These are phyloP conservation scores for Canariomyces notabilis DNA, from an alignment of 2,329 filamentous ascomycete genomes.

Conservation along the genomic window DNA sequence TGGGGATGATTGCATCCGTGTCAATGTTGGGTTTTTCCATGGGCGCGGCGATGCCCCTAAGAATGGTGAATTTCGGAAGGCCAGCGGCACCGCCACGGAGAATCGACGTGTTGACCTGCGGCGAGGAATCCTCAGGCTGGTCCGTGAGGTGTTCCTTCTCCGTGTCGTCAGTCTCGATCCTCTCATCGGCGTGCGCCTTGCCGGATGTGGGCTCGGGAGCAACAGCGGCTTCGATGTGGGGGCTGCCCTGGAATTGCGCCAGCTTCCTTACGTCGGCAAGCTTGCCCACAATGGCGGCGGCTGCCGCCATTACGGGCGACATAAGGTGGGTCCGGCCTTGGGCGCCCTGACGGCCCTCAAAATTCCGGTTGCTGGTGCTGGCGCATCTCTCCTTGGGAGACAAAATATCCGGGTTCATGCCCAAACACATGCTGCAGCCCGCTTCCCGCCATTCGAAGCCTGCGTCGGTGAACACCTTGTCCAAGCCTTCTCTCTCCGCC, in stretches of 20 bases:
- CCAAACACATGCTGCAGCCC: constrained; percentile 97
- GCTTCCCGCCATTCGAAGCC: constrained; percentile 98
- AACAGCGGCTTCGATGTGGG: constrained; percentile 55
- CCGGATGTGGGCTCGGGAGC: constrained; percentile 25
- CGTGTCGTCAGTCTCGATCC: constrained; percentile 45
- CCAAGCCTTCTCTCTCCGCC: constrained; percentile 85
- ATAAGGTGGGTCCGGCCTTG: constrained; percentile 89
- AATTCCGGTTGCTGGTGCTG: constrained; percentile 94
- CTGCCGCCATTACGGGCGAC: constrained; percentile 95
- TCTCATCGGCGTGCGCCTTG: constrained; percentile 50
- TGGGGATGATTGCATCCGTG: constrained; percentile 98
- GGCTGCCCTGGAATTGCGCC: constrained; percentile 53
- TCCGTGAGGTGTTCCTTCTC: constrained; percentile 52
- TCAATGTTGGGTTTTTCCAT: constrained; percentile 88
- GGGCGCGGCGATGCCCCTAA: constrained; percentile 83
- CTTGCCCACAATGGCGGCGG: constrained; percentile 83
- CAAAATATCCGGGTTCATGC: constrained; percentile 98
- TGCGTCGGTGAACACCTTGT: constrained; percentile 85
- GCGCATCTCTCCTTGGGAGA: constrained; percentile 89
- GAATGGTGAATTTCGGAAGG: constrained; percentile 75
- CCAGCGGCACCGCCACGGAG: constrained; percentile 51
- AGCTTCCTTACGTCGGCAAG: constrained; percentile 86
- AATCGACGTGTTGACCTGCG: constrained; percentile 58
- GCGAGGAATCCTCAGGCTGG: constrained; percentile 57
- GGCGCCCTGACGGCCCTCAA: constrained; percentile 92